These are phyloP conservation scores for Ustilago xerochloae DNA, from an alignment of 1,284 basidiomycete genomes.

Conservation along the genomic window DNA sequence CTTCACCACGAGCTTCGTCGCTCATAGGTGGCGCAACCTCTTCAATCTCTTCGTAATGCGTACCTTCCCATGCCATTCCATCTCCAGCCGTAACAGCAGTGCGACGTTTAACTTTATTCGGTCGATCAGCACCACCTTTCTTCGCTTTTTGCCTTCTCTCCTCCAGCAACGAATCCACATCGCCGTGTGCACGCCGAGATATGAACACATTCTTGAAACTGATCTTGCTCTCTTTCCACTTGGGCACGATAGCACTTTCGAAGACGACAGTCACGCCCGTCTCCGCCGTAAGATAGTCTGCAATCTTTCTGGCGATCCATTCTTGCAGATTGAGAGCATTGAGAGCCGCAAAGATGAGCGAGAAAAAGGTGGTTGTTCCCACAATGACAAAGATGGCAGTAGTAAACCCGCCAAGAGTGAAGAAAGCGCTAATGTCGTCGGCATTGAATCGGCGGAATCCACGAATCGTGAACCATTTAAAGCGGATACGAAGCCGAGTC, in stretches of 20 bases:
- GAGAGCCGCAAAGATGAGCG: slow-evolving; percentile 86
- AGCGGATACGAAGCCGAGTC: slow-evolving; percentile 88
- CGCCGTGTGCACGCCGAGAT: slow-evolving; percentile 77
- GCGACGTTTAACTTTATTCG: slow-evolving; percentile 41
- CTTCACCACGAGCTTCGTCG: slow-evolving; percentile 54
- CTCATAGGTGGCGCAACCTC: slow-evolving; percentile 61
- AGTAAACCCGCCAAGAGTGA: slow-evolving; percentile 83
- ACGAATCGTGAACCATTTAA: slow-evolving; percentile 97
- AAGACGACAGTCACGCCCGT: slow-evolving; percentile 95
- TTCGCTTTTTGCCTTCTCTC: slow-evolving; percentile 28
- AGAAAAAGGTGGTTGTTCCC: slow-evolving; percentile 96
- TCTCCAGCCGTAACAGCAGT: slow-evolving; percentile 55
- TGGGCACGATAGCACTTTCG: slow-evolving; percentile 96
- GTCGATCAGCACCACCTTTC: slow-evolving; percentile 12
- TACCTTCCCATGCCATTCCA: slow-evolving; percentile 65
- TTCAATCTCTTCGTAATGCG: slow-evolving; percentile 59
- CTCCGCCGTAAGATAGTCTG: slow-evolving; percentile 90
- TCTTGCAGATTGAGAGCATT: slow-evolving; percentile 95
- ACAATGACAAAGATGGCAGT: slow-evolving; percentile 92
- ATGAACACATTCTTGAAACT: slow-evolving; percentile 97
- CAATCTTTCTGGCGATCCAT: slow-evolving; percentile 87
- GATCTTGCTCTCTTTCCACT: slow-evolving; percentile 94
- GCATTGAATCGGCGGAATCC: slow-evolving; percentile 95
- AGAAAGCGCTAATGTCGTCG: slow-evolving; percentile 95
- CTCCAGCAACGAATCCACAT: slow-evolving; percentile 53